These are phyloP conservation scores for Daldinia concentrica DNA, from an alignment of 495 filamentous ascomycete genomes.

Conservation along the genomic window DNA sequence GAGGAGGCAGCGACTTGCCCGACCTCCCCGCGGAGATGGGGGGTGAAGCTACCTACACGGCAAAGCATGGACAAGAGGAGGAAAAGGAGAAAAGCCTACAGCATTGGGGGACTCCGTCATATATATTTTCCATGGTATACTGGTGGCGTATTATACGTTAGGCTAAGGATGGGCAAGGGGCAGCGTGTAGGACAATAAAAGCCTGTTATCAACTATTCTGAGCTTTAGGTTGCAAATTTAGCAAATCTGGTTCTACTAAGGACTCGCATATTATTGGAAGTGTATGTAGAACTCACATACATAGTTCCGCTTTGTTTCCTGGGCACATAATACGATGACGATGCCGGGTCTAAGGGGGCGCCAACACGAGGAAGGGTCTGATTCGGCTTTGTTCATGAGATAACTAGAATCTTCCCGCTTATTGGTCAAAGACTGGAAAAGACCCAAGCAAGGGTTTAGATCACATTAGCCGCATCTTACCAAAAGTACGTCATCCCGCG, in stretches of 20 bases:
- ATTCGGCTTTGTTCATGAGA: constrained; percentile 5
- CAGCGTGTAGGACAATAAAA: constrained; percentile 9
- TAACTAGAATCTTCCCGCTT: constrained; percentile 15
- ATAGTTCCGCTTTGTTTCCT: not conserved
- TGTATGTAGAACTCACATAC: not conserved
- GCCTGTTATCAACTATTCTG: constrained; percentile 23
- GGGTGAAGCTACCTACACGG: constrained; percentile 34
- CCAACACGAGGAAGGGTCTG: constrained; percentile 14
- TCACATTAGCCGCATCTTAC: constrained; percentile 38
- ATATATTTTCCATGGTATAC: constrained; percentile 7
- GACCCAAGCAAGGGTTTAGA: constrained; percentile 13
- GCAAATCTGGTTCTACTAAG: not conserved
- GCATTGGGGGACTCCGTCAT: not conserved
- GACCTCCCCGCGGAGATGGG: constrained; percentile 30
- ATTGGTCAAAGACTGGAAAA: constrained; percentile 10
- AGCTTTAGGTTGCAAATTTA: constrained; percentile 3
- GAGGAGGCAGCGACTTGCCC: constrained; percentile 36
- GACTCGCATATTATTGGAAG: not conserved
- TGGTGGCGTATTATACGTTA: constrained; percentile 23
- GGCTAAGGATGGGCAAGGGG: constrained; percentile 1
- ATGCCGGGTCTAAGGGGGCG: not conserved
- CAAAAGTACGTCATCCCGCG: constrained; percentile 35
- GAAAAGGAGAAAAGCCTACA: not conserved
- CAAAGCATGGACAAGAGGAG: constrained; percentile 17
- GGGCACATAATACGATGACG: constrained; percentile 15